Base-by-base conservation (phyloP, 2,329 filamentous ascomycete species). In the Trichoderma semiorbis region DNA sequence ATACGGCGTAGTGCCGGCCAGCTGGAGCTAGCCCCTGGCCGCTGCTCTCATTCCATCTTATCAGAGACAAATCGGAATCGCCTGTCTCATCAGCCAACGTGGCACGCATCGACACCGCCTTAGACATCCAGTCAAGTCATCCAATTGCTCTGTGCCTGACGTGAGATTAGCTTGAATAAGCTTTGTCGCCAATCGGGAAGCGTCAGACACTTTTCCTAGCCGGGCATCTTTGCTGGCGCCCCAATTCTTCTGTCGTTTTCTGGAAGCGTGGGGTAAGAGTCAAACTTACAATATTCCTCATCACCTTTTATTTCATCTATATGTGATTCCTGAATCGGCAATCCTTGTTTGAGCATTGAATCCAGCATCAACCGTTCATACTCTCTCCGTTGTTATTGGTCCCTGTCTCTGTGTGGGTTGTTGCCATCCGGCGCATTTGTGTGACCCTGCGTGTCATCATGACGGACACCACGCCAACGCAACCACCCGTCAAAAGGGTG, bases 401-500 rank as follows among this genome's bases (percentile, higher is more conserved):
- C 1, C 39, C 34, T 14, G 7, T 53, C 47, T 53, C 47, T 21
- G 47, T 12, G 47, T 53, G 47, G n/a, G 11, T 53, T 53, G n/a
- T 50, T n/a, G 34, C 34, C 24, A 28, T 26, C 1, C 12, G 4
- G 10, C 43, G n/a, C 6, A 21, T 18, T 11, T 14, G 7, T n/a
- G 50, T 53, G 47, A 18, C 55, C 21, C 8, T 14, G 32, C 30
- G 30, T 21, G 18, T 39, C 36, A 66, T 58, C 61, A 70, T 66
- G 66, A 67, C 43, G 16, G 39, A 69, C 24, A 14, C 11, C 26
- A 63, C 64, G 24, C 57, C 69, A 30, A 18, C 64, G 30, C 75
- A 72, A 32, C 70, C 67, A 16, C 72, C 77, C 1, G 72, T 76
- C 34, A 77, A 76, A 69, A 74, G 72, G 66, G 58, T 58, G 8